These are phyloP conservation scores for Picea sitchensis DNA, from an alignment of 75 land plant genomes.

Conservation along the genomic window DNA sequence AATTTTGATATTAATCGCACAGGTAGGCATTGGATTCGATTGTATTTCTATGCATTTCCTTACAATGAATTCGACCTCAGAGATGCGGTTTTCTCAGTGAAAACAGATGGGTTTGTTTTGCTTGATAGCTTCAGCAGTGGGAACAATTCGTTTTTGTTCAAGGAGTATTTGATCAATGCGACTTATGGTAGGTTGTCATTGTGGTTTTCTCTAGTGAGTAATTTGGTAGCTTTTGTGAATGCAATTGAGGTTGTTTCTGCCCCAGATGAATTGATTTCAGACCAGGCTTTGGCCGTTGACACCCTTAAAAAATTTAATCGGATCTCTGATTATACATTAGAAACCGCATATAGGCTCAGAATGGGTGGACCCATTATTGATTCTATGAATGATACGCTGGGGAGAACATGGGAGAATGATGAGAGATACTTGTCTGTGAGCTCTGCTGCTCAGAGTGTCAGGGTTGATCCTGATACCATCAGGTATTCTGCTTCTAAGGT, in stretches of 20 bases:
- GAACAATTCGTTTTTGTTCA: background rate
- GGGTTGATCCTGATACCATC: slow-evolving; percentile 16
- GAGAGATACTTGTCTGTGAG: slow-evolving; percentile 16
- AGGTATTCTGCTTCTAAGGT: slow-evolving; percentile 19
- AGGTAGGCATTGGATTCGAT: slow-evolving; percentile 65
- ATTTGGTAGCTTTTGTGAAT: slow-evolving; percentile 69
- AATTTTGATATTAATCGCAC: slow-evolving; percentile 24
- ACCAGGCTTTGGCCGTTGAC: no score
- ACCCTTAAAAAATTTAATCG: no score
- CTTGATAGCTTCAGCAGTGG: slow-evolving; percentile 20
- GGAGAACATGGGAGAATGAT: slow-evolving; percentile 50
- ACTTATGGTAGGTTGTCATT: slow-evolving; percentile 31
- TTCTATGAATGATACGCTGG: slow-evolving; percentile 52
- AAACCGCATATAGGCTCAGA: slow-evolving; percentile 75
- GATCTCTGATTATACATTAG: no score
- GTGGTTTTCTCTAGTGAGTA: slow-evolving; percentile 39
- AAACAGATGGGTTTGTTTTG: slow-evolving; percentile 36
- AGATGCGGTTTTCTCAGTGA: slow-evolving; percentile 36
- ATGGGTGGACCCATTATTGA: slow-evolving; percentile 51
- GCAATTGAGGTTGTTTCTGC: slow-evolving; percentile 85
- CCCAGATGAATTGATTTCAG: no score
- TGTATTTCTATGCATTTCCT: slow-evolving; percentile 56
- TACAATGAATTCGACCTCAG: slow-evolving; percentile 13
- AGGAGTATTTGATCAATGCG: slow-evolving; percentile 64
- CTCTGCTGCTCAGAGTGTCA: slow-evolving; percentile 12